Percentiles rank a stretch among this genome's conserved stretches.
phyloP scores from a whole-genome alignment of 192 early-diverging fungal species.

The Coemansia sp. region DNA sequence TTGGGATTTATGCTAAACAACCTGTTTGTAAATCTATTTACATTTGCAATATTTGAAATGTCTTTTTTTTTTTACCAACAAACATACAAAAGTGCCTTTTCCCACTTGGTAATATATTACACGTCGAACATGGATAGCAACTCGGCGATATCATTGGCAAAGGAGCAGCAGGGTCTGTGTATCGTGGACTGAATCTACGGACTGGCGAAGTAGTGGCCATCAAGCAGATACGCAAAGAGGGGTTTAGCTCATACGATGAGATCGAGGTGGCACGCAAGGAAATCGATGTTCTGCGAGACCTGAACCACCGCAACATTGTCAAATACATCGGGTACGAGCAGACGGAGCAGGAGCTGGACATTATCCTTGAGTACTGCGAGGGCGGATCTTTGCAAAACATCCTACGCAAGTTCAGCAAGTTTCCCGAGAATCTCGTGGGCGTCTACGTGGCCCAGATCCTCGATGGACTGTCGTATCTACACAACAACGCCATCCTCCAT shows the following conservation, averaged over 20 bases:
- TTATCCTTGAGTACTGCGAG: conserved; percentile 84
- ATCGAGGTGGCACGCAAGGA: conserved; percentile 69
- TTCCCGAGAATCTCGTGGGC: conserved; percentile 70
- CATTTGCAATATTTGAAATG: not conserved
- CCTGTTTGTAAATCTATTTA: not conserved
- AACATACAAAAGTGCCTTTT: not conserved
- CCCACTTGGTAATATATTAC: not conserved
- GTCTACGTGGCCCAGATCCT: conserved; percentile 69
- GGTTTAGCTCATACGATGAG: conserved; percentile 63
- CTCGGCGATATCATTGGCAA: conserved; percentile 75
- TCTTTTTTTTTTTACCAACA: not conserved
- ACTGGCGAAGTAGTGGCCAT: conserved; percentile 72
- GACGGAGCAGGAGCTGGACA: conserved; percentile 69
- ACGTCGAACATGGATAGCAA: conserved; percentile 39
- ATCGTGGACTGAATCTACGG: conserved; percentile 64
- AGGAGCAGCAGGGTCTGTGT: conserved; percentile 73
- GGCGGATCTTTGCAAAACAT: conserved; percentile 72
- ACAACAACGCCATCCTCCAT: conserved; percentile 60
- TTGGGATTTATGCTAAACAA: not conserved
- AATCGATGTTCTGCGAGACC: conserved; percentile 79
- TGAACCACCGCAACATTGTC: conserved; percentile 70
- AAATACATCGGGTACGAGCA: conserved; percentile 77
- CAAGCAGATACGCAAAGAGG: conserved; percentile 66
- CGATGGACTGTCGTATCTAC: conserved; percentile 56
- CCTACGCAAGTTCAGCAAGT: conserved; percentile 70